phyloP scores from a whole-genome alignment of 148 eudicot species.

The Dysphania ambrosioides region DNA sequence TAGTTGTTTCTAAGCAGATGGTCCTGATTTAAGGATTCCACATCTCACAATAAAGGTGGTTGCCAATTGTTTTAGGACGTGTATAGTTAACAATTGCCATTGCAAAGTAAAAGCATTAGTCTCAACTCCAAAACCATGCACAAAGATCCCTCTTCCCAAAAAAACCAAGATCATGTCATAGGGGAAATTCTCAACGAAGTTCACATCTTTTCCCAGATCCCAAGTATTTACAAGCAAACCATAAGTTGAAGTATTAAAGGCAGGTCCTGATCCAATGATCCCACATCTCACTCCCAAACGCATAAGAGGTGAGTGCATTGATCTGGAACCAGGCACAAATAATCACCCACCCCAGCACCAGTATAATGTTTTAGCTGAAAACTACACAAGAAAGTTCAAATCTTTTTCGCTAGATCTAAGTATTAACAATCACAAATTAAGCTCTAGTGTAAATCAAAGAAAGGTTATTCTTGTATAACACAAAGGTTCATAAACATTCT shows the following conservation, averaged over 20 bases:
- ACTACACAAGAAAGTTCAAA: neutral
- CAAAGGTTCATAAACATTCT: neutral
- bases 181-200: neutral
- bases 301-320: too few relatives aligned
- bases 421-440: neutral
- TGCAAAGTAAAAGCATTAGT: neutral
- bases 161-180: neutral
- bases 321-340: too few relatives aligned
- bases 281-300: too few relatives aligned
- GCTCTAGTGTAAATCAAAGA: neutral
- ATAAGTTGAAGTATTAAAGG: neutral
- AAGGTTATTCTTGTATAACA: neutral
- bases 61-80: neutral
- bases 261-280: too few relatives aligned
- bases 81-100: too few relatives aligned
- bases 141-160: too few relatives aligned
- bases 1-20: neutral
- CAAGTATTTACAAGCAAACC: neutral
- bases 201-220: neutral
- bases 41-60: neutral
- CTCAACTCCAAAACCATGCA: neutral
- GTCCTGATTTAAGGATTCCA: neutral
- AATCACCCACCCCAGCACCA: too few relatives aligned
- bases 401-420: neutral
- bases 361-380: neutral